Base-by-base conservation (phyloP, 2,329 filamentous ascomycete species). In the Cytospora piceae region DNA sequence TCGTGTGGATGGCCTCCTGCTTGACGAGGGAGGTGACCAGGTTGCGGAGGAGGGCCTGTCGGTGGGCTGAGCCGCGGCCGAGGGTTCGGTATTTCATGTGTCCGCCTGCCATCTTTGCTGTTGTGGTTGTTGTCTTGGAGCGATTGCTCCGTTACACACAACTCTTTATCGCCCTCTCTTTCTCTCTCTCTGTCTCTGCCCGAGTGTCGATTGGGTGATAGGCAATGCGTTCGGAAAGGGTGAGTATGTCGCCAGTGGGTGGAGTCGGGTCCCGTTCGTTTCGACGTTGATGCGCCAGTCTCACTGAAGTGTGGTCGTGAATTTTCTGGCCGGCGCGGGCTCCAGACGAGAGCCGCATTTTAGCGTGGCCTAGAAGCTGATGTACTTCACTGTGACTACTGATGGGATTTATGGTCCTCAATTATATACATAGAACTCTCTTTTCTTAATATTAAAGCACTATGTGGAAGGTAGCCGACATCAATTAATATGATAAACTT, bases 21-120 rank as follows among this genome's bases (percentile, higher is more conserved):
- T 92, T 86, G 80, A 99, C 91, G 71, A 99, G 90, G 63, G 94
- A 95, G 71, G 94, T 97, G 77, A 98, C 94, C 68, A 99, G 85
- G 80, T 98, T 97, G 74, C 95, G 93, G 71, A 99, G 89, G 72
- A 99, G 87, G 61, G 95, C 94, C 81, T 94, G 88, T 76, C 95
- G 88, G 77, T 97, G 95, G 63, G 94, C 83, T 60, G 93, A 97
- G 71, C 87, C 85, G 72, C 95, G 93, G 79, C 89, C 89, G 68
- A 99, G 83, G 79, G 96, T 92, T 72, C 95, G 90, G 81, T 94
- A 97, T 82, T 93, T 96, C 77, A 92, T 86, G 70, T 87, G 84
- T 71, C 92, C 93, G 74, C 93, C 93, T 70, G 93, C 93, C 94
- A 97, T 97, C 71, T 67, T 76, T 31, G 61, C 65, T 52, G 61